Conservation (phyloP, 1,284 basidiomycete genomes). For the Melanopsichium pennsylvanicum region DNA sequence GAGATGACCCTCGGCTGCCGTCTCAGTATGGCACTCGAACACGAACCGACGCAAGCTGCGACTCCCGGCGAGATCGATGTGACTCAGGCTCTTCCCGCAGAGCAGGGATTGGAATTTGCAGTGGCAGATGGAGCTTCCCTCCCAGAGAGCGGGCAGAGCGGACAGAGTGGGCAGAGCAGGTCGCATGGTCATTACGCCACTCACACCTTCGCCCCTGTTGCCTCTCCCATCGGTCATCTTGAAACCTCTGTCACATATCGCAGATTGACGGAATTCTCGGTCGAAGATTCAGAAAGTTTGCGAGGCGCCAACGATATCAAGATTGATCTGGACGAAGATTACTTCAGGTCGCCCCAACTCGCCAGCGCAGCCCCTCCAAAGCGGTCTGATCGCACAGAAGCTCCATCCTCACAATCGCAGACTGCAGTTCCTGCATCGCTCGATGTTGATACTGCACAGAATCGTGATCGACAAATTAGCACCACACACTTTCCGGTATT, state of each 20-base stretch:
- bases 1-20: conserved; percentile 51
- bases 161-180: background rate
- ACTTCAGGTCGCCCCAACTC: conserved; percentile 30
- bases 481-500: background rate
- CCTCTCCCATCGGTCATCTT: conserved; percentile 37
- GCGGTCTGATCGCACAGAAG: background rate
- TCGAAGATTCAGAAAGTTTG: conserved; percentile 38
- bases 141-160: too few relatives aligned
- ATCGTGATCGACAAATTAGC: background rate
- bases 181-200: conserved; percentile 15
- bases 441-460: background rate
- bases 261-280: conserved; percentile 31
- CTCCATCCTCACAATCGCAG: background rate
- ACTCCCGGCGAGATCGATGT: conserved; percentile 12
- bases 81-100: conserved; percentile 3
- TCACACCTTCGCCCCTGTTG: conserved; percentile 13
- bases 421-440: background rate
- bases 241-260: conserved; percentile 45
- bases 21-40: conserved; percentile 28
- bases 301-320: conserved; percentile 18
- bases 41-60: background rate
- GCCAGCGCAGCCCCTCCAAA: background rate
- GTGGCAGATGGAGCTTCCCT: too few relatives aligned
- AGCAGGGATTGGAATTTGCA: background rate
- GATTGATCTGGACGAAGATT: conserved; percentile 55